Conservation (phyloP, 1,139 yeast species). For the Taiozyma sp. region DNA sequence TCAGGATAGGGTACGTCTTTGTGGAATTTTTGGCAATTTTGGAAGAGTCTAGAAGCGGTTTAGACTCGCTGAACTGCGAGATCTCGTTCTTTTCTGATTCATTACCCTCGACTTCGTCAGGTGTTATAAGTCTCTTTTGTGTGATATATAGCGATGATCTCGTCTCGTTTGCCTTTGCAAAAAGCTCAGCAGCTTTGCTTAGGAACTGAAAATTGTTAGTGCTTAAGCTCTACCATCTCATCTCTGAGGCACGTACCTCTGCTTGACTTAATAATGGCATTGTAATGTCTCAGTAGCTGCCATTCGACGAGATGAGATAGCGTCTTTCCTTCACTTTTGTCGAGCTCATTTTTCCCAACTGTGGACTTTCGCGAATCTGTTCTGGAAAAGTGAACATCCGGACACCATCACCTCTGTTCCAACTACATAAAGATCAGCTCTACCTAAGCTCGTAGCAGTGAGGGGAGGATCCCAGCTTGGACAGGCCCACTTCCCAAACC, state of each 20-base stretch:
- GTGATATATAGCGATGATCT: constrained; percentile 40
- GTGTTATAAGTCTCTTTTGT: constrained; percentile 32
- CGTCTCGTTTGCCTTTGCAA: constrained; percentile 30
- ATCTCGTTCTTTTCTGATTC: constrained; percentile 16
- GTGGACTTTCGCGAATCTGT: not conserved
- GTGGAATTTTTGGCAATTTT: constrained; percentile 17
- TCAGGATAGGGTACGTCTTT: constrained; percentile 41
- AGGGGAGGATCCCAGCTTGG: not conserved
- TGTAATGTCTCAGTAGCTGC: not conserved
- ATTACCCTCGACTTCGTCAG: constrained; percentile 20
- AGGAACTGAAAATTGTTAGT: constrained; percentile 30
- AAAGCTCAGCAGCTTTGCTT: constrained; percentile 30
- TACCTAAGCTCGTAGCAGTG: not conserved
- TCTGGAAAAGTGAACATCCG: not conserved
- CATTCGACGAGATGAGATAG: not conserved
- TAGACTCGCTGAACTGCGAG: constrained; percentile 14
- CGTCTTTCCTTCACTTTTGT: not conserved
- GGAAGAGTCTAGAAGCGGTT: constrained; percentile 54
- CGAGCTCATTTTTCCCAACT: not conserved
- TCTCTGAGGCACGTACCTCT: constrained; percentile 13
- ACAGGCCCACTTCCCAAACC: not conserved
- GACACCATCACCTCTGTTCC: not conserved
- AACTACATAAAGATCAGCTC: no score
- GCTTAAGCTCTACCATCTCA: not conserved
- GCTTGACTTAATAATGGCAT: constrained; percentile 19